These are phyloP conservation scores for Suillus discolor DNA, from an alignment of 768 basidiomycete species.

Conservation along the genomic window DNA sequence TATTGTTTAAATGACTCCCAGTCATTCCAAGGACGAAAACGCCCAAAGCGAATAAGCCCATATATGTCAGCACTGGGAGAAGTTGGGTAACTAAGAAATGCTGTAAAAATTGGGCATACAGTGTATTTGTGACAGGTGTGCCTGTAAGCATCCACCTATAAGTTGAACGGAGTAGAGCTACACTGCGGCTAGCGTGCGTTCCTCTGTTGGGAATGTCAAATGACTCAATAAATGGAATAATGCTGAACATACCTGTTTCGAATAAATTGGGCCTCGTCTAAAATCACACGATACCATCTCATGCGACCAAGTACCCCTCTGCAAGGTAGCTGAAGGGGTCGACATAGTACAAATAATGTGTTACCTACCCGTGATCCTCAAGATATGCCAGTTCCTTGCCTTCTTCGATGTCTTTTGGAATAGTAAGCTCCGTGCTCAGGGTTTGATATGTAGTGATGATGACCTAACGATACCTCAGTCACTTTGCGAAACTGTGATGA, in stretches of 20 bases:
- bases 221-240: slow-evolving; percentile 1
- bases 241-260: slow-evolving; percentile 52
- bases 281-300: slow-evolving; percentile 68
- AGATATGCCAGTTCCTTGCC: slow-evolving; percentile 54
- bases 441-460: slow-evolving; percentile 82
- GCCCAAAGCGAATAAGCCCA: slow-evolving; percentile 68
- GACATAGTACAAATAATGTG: neutral
- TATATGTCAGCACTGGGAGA: slow-evolving; percentile 60
- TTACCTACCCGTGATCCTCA: slow-evolving; percentile 48
- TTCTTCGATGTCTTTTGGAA: slow-evolving; percentile 49
- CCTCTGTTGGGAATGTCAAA: slow-evolving; percentile 32
- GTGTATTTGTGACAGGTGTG: slow-evolving; percentile 72
- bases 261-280: slow-evolving; percentile 82
- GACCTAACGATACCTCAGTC: slow-evolving; percentile 41
- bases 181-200: slow-evolving; percentile 59
- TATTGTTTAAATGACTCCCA: slow-evolving; percentile 67
- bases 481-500: slow-evolving; percentile 1
- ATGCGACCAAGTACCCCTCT: slow-evolving; percentile 64
- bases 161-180: slow-evolving; percentile 61
- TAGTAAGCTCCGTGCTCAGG: slow-evolving; percentile 57
- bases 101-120: slow-evolving; percentile 39
- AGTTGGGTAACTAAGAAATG: neutral
- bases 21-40: slow-evolving; percentile 71
- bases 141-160: slow-evolving; percentile 83
- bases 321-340: neutral